Conservation (phyloP, 805 yeast species). For the Maudiozyma turicensis region DNA sequence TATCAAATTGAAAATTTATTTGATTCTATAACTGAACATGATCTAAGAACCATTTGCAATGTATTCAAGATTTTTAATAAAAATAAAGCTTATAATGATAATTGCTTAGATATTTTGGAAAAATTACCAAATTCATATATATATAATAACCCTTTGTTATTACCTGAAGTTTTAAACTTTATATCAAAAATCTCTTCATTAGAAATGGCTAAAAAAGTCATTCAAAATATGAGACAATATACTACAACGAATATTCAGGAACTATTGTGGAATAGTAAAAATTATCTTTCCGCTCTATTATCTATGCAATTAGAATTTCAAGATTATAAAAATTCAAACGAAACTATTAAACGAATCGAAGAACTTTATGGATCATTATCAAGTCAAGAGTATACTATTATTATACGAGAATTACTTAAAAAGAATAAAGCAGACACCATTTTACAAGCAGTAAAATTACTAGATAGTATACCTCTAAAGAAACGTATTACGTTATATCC, state of each 20-base stretch:
- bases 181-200: conserved; percentile 10
- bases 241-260: conserved; percentile 12
- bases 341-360: conserved; percentile 15
- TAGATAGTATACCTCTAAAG: conserved; percentile 10
- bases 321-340: conserved; percentile 23
- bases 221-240: conserved; percentile 15
- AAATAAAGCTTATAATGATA: conserved; percentile 14
- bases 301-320: conserved; percentile 21
- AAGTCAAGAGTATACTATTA: conserved; percentile 15
- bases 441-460: conserved; percentile 15
- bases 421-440: conserved; percentile 11
- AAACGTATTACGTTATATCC: conserved; percentile 12
- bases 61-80: conserved; percentile 14
- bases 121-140: conserved; percentile 13
- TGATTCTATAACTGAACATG: conserved; percentile 13
- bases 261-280: conserved; percentile 13
- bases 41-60: conserved; percentile 19
- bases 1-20: conserved; percentile 11
- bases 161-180: conserved; percentile 19
- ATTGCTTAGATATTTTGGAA: conserved; percentile 12
- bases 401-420: conserved; percentile 12
- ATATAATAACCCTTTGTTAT: conserved; percentile 19
- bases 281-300: conserved; percentile 17
- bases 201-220: conserved; percentile 10
- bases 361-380: conserved; percentile 14